Percentiles rank a stretch among this genome's conserved stretches.
Conservation (phyloP, 1,284 basidiomycete genomes). For the Sporisorium iseilematis-ciliati region DNA sequence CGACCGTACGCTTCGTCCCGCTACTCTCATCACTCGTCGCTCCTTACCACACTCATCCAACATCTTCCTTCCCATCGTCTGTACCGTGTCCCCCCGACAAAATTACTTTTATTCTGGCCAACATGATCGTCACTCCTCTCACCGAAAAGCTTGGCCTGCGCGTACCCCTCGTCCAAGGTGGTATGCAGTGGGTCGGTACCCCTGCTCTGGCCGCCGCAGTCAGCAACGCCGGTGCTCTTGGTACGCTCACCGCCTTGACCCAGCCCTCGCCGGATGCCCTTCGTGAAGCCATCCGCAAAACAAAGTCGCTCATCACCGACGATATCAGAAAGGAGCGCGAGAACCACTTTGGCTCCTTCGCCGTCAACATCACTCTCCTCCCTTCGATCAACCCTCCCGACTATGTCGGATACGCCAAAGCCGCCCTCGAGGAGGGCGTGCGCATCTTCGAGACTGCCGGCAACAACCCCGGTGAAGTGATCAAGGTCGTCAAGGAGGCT, state of each 20-base stretch:
- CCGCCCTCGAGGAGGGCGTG: slow-evolving; percentile 88
- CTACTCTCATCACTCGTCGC: background rate
- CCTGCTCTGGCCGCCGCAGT: slow-evolving; percentile 82
- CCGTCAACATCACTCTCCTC: slow-evolving; percentile 90
- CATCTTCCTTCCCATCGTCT: too few relatives aligned
- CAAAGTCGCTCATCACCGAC: slow-evolving; percentile 70
- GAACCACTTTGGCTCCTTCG: slow-evolving; percentile 70
- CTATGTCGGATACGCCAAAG: slow-evolving; percentile 84
- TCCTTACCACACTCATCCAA: too few relatives aligned
- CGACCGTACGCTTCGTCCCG: background rate
- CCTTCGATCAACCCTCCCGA: slow-evolving; percentile 92
- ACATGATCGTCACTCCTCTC: slow-evolving; percentile 66
- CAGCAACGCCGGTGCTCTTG: slow-evolving; percentile 86
- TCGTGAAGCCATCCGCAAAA: slow-evolving; percentile 85
- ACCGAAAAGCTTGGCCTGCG: slow-evolving; percentile 70
- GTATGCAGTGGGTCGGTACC: slow-evolving; percentile 78
- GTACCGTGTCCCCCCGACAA: too few relatives aligned
- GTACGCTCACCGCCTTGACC: slow-evolving; percentile 86
- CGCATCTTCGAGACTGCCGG: slow-evolving; percentile 93
- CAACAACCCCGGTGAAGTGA: slow-evolving; percentile 83
- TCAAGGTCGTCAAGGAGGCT: slow-evolving; percentile 82
- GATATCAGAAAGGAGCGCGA: slow-evolving; percentile 51
- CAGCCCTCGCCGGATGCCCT: slow-evolving; percentile 87
- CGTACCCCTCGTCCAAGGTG: slow-evolving; percentile 67
- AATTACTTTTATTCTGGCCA: background rate